Evolutionary conservation across 169 alveolate species (phyloP), one percentile per base, ranked within the genome.

Genomic region (Eimeria nieschulzi): DNA sequence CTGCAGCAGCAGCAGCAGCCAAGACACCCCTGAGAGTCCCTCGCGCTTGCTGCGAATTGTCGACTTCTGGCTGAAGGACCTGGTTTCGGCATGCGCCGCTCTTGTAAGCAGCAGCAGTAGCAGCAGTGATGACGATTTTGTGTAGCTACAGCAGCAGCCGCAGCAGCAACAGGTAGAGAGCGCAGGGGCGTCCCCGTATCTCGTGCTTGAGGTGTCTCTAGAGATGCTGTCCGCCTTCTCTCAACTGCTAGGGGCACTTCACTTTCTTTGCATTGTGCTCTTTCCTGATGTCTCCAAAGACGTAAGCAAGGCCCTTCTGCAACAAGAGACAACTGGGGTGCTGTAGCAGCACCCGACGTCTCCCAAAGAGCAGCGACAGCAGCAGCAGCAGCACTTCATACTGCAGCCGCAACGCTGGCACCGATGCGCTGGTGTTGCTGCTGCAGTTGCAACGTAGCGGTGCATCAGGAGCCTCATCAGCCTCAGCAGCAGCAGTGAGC

Each of bases 61-160:
- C 7, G 76, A 66, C 12, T 66, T 66, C 26, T 66, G 76, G 76
- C 76, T 66, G 46, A 66, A 66, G 39, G 76, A 33, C 15, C 76
- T 66, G 15, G 76, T 39, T 7, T 66, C 76, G 21, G 7, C 76
- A 2, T 66, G 76, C 46, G 17, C 17, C 76, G 23, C 46, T 23
- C 26, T 66, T 9, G 76, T 66, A 13, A 3, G 76, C 68, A 59
- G 68, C 68, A 59, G 68, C 76, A 23, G 76, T 39, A n/a, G 76
- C 76, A n/a, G 76, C 39, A 33, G 46, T 33, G 46, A 33, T 1
- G 46, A 33, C 3, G 46, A 33, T 0, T 33, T 33, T 0, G 46
- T 3, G 46, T 3, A 33, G 0, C 15, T 66, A 26, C 46, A 66
- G 76, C 76, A 17, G 26, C 10, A 17, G 17, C 64, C 13, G 13